Conservation (phyloP, 2,329 filamentous ascomycete genomes). For the Paraphoma chrysanthemicola region DNA sequence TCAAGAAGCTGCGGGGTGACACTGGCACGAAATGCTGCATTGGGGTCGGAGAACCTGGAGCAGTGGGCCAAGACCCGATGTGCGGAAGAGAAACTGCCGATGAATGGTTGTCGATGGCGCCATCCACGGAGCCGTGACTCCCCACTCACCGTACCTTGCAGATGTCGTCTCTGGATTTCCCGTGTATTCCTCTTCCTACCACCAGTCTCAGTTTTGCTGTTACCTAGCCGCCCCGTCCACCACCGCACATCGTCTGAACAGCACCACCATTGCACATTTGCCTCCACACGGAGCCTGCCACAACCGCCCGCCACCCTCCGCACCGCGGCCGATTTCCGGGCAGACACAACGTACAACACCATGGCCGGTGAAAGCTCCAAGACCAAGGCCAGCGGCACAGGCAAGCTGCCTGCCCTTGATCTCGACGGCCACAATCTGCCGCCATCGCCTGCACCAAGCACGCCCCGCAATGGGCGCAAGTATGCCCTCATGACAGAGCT, state of each 20-base stretch:
- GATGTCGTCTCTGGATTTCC: conserved; percentile 10
- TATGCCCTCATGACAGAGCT: conserved; percentile 96
- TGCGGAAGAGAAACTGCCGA: conserved; percentile 36
- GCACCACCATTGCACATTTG: background rate
- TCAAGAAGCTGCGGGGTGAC: too few relatives aligned
- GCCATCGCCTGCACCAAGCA: conserved; percentile 86
- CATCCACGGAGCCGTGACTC: conserved; percentile 43
- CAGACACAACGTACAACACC: conserved; percentile 8
- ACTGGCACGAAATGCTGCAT: background rate
- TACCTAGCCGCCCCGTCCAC: background rate
- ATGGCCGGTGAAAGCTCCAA: conserved; percentile 46
- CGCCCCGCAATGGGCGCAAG: conserved; percentile 81
- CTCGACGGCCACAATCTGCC: conserved; percentile 50
- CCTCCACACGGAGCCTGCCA: background rate
- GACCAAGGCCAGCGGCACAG: conserved; percentile 43
- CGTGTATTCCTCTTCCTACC: conserved; percentile 3
- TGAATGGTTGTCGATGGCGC: conserved; percentile 38
- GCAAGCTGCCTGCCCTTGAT: conserved; percentile 50
- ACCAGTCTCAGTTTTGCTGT: background rate
- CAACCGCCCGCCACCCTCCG: background rate
- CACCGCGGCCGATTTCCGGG: conserved; percentile 7
- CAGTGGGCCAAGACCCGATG: conserved; percentile 19
- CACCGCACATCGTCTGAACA: background rate
- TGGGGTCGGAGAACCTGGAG: conserved; percentile 23
- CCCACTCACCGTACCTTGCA: conserved; percentile 35